Evolutionary conservation across 2,329 filamentous ascomycete genomes (phyloP), one percentile per base, ranked within the genome.

Genomic region (Dactylonectria macrodidyma): DNA sequence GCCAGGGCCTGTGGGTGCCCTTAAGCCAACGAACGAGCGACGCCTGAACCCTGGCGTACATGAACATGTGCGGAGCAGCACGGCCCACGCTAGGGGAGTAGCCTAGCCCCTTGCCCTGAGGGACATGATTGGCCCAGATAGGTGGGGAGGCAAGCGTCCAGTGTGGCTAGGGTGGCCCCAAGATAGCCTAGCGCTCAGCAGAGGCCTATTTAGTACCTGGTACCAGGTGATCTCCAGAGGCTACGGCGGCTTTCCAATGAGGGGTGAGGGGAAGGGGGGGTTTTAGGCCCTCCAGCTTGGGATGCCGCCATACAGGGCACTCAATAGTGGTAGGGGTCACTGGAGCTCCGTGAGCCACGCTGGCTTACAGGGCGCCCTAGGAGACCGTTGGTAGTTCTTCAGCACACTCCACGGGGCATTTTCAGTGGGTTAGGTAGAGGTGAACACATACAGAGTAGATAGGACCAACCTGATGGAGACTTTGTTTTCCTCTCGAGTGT

Each of bases 81-180:
- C 48, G 60, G 36, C 59, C 59, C 55, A 59, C 55, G 60, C 58
- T 52, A 62, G 33, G 52, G 9, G 56, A n/a, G 16, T n/a, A 44
- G n/a, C 56, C 44, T 50, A 59, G 48, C 50, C 59, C 58, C 54
- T 63, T 56, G 50, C 41, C 59, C 33, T 50, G 19, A 56, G 62
- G 19, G 24, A 66, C 70, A 60, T 72, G 69, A 69, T 73, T 73
- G 73, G 71, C 34, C 12, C 10, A 22, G 19, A 33, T 34, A 19
- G 38, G 56, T 62, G 67, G 61, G 19, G 30, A 19, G 12, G 16
- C 41, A 56, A 59, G 36, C 36, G 16, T 52, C 41, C 59, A 54
- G 34, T 57, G 44, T 30, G 46, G 46, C 64, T 65, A 19, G 19
- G 19, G 19, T 51, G 58, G 67, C 57, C 44, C 26, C 66, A 60